These are phyloP conservation scores for Fusarium sp. DNA, from an alignment of 2,329 filamentous ascomycete species.

Conservation along the genomic window DNA sequence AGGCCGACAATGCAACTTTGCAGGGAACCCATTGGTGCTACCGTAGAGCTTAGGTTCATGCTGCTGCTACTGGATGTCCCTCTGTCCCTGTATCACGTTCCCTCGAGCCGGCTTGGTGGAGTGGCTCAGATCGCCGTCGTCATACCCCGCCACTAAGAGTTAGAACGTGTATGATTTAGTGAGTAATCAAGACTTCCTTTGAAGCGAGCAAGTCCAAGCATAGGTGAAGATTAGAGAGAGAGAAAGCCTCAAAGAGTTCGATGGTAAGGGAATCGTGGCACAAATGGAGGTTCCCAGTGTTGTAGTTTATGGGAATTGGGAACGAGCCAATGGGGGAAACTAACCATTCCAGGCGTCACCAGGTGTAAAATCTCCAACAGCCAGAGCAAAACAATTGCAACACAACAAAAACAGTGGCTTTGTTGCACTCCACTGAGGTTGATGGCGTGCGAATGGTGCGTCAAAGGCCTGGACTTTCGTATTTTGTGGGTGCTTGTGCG, in stretches of 20 bases:
- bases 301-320: not conserved
- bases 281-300: not conserved
- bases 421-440: conserved; percentile 11
- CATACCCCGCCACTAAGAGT: conserved; percentile 38
- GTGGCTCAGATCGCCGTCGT: conserved; percentile 37
- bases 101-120: conserved; percentile 37
- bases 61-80: not conserved
- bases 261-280: not conserved
- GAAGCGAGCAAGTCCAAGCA: not conserved
- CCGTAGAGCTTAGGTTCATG: not conserved
- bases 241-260: not conserved
- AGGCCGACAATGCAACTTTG: conserved; percentile 2
- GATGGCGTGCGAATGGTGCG: conserved; percentile 38
- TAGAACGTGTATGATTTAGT: conserved; percentile 6
- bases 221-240: not conserved
- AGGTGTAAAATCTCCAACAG: conserved; percentile 15
- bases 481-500: conserved; percentile 29
- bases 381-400: not conserved
- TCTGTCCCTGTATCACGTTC: conserved; percentile 32
- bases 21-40: conserved; percentile 13
- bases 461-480: conserved; percentile 33
- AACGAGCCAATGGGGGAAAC: conserved; percentile 1
- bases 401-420: not conserved
- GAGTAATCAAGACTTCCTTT: conserved; percentile 5
- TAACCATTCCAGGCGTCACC: conserved; percentile 2